These are phyloP conservation scores for Pythium brachiatum DNA, from an alignment of 352 stramenopile species.

Conservation along the genomic window DNA sequence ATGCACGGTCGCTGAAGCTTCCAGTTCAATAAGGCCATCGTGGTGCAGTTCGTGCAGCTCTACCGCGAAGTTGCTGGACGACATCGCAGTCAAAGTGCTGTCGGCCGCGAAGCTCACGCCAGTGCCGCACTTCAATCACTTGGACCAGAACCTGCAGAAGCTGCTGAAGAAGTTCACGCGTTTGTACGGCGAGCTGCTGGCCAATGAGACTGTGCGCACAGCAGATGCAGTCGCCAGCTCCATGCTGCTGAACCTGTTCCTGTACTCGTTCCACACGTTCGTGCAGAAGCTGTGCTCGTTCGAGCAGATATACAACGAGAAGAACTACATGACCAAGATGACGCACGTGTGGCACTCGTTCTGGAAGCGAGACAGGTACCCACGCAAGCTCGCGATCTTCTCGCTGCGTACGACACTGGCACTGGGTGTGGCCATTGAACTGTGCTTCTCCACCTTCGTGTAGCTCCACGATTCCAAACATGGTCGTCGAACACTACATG, in stretches of 20 bases:
- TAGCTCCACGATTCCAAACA: conserved; percentile 64
- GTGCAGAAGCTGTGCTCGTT: conserved; percentile 65
- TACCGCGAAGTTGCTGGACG: conserved; percentile 60
- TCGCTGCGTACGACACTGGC: conserved; percentile 22
- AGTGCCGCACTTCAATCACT: conserved; percentile 41
- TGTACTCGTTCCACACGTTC: conserved; percentile 78
- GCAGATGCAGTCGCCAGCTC: conserved; percentile 55
- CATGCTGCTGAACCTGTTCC: conserved; percentile 76
- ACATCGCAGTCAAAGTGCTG: conserved; percentile 47
- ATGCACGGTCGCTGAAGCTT: conserved; percentile 49
- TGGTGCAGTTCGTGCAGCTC: conserved; percentile 66
- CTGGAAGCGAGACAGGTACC: conserved; percentile 43
- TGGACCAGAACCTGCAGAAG: conserved; percentile 49
- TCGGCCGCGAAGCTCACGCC: conserved; percentile 31
- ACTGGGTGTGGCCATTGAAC: not conserved
- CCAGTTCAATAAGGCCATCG: conserved; percentile 69
- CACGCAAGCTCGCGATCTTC: conserved; percentile 44
- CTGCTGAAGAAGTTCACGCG: conserved; percentile 60
- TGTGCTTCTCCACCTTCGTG: conserved; percentile 34
- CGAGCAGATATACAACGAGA: conserved; percentile 62
- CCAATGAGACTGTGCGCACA: conserved; percentile 35
- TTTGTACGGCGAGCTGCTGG: conserved; percentile 48
- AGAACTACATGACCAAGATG: conserved; percentile 56
- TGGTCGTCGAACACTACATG: conserved; percentile 66
- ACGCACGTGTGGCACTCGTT: conserved; percentile 39